Evolutionary conservation across 1,284 basidiomycete genomes (phyloP).

Genomic region (Cutaneotrichosporon sp.): DNA sequence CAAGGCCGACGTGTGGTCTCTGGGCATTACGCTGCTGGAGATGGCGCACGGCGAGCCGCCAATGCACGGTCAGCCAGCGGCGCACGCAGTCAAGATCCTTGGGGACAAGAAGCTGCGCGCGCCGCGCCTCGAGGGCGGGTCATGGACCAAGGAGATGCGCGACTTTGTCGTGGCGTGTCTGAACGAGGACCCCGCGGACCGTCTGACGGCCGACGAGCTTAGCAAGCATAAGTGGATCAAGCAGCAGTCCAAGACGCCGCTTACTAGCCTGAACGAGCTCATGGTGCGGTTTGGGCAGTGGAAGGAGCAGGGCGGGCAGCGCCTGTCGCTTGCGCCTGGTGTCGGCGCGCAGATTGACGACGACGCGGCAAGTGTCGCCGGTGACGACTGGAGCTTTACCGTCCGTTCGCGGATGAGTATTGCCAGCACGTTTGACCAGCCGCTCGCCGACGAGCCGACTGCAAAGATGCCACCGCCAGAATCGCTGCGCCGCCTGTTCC

Average conservation of each 20-base stretch:
- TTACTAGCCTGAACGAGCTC: slow-evolving; percentile 75
- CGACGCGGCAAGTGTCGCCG: slow-evolving; percentile 30
- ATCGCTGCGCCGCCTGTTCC: slow-evolving; percentile 46
- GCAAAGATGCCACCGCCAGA: slow-evolving; percentile 30
- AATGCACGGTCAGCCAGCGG: slow-evolving; percentile 73
- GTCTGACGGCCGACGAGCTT: slow-evolving; percentile 84
- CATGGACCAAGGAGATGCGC: slow-evolving; percentile 70
- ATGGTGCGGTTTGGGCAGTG: slow-evolving; percentile 68
- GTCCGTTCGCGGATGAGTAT: slow-evolving; percentile 41
- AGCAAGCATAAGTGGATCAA: slow-evolving; percentile 91
- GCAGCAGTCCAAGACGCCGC: slow-evolving; percentile 61
- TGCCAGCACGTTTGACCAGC: slow-evolving; percentile 23
- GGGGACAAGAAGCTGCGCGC: slow-evolving; percentile 60
- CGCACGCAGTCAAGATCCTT: slow-evolving; percentile 86
- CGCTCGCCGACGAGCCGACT: slow-evolving; percentile 12
- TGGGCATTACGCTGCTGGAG: slow-evolving; percentile 91
- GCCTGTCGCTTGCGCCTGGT: slow-evolving; percentile 64
- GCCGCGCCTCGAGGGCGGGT: slow-evolving; percentile 74
- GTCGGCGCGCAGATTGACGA: slow-evolving; percentile 45
- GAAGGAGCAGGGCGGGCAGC: slow-evolving; percentile 71
- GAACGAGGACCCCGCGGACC: slow-evolving; percentile 73
- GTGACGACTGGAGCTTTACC: slow-evolving; percentile 48
- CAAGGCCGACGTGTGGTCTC: slow-evolving; percentile 94
- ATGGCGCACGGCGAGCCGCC: slow-evolving; percentile 62
- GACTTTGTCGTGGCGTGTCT: slow-evolving; percentile 85